Percentiles rank a stretch among this genome's conserved stretches.
Evolutionary conservation across 2,329 filamentous ascomycete genomes (phyloP).

Genomic region (Alternaria alternata): DNA sequence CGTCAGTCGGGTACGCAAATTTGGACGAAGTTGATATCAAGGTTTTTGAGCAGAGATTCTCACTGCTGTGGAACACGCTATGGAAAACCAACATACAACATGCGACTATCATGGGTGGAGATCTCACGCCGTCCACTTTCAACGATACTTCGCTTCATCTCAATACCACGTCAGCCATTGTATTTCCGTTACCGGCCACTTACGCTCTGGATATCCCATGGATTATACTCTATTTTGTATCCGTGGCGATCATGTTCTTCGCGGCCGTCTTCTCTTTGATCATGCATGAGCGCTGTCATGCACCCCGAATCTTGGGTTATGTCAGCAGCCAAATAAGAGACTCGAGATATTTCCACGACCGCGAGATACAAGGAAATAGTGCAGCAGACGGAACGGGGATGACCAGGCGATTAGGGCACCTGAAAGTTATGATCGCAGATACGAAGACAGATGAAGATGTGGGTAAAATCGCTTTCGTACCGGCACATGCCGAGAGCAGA

Average conservation of each 20-base stretch:
- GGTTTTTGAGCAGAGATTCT: not conserved
- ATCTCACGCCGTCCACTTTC: rapidly evolving
- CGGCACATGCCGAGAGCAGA: not conserved
- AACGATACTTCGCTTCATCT: not conserved
- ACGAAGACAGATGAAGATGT: not conserved
- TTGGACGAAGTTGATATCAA: not conserved
- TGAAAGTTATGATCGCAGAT: not conserved
- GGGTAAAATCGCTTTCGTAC: slow-evolving; percentile 19
- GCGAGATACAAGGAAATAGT: slow-evolving; percentile 5
- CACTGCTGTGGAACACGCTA: not conserved
- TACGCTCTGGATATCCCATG: slow-evolving; percentile 14
- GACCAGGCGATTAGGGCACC: not conserved
- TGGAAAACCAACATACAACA: not conserved
- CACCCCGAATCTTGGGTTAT: slow-evolving; percentile 10
- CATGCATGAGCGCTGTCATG: slow-evolving; percentile 13
- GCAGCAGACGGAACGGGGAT: not conserved
- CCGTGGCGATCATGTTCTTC: slow-evolving; percentile 17
- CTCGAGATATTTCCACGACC: slow-evolving; percentile 17
- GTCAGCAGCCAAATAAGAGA: slow-evolving; percentile 20
- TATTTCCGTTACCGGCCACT: not conserved
- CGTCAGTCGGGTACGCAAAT: not conserved
- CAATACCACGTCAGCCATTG: not conserved
- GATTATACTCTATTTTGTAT: slow-evolving; percentile 14
- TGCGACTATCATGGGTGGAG: not conserved
- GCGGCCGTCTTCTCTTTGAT: slow-evolving; percentile 17